Base-by-base conservation (phyloP, 2,329 filamentous ascomycete genomes). In the Curvularia hawaiiensis region DNA sequence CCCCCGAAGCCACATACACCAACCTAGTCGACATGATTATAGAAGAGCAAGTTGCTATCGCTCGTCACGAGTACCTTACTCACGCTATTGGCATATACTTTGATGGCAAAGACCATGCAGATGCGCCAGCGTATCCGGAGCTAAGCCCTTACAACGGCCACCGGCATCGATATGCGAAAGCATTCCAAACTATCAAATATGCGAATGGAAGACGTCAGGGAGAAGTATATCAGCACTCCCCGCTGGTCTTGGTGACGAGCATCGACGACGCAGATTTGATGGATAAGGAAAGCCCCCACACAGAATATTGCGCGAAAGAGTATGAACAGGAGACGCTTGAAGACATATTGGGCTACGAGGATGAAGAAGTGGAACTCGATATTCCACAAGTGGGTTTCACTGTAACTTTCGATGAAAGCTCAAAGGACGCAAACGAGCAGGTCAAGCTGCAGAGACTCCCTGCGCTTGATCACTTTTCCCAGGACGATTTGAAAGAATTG, bases 121-220 rank as follows among this genome's bases (percentile, higher is more conserved):
- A 57, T 28, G 38, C 31, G 16, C 61, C 64, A 0, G 64, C 64
- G 2, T 67, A 67, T 31, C 38, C 51, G 0, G 61, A 60, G 28
- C 28, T 67, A 5, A 67, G 59, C 35, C 11, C 14, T 4, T 14
- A 46, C 7, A 41, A 35, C 2, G 5, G n/a, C 3, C 20, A 56
- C 4, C 61, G 59, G 20, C 41, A 41, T 3, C 30, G 49, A 3
- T 60, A 67, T 20, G 40, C 28, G n/a, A 48, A 38, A 8, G 33
- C 35, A 4, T 56, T 54, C 31, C 57, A 56, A 33, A 33, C 12
- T 16, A 40, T 33, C 30, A 53, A 14, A n/a, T 35, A 43, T 10
- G 33, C 35, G 30, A 39, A 16, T 26, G 24, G 31, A 10, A n/a
- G 43, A 20, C 8, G 20, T 1, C 28, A 16, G 16, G 22, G 26